phyloP scores from a whole-genome alignment of 2,329 filamentous ascomycete species.

The Claviceps paspali region DNA sequence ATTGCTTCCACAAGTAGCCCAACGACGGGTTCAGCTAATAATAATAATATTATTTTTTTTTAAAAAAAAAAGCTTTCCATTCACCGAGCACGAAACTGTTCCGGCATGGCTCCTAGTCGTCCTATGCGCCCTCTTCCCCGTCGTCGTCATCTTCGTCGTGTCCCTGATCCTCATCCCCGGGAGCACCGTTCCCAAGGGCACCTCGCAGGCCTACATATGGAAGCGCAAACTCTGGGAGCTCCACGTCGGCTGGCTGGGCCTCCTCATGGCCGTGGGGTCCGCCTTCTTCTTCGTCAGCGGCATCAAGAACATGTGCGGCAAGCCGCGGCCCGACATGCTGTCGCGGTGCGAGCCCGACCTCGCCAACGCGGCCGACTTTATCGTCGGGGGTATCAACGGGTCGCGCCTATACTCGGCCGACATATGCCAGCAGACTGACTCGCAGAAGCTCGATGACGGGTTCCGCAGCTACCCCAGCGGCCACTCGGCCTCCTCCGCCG shows the following conservation, averaged over 20 bases:
- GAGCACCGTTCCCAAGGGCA: conserved; percentile 45
- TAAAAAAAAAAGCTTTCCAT: conserved; percentile 46
- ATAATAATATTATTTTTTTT: neutral
- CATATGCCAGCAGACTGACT: conserved; percentile 59
- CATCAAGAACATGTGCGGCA: conserved; percentile 63
- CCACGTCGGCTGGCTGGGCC: conserved; percentile 71
- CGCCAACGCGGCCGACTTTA: conserved; percentile 39
- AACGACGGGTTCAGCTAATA: no score
- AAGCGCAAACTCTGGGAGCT: conserved; percentile 81
- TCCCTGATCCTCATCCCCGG: conserved; percentile 59
- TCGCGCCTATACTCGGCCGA: conserved; percentile 57
- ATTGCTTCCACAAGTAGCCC: no score
- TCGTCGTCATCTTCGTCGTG: conserved; percentile 51
- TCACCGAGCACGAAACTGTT: conserved; percentile 55
- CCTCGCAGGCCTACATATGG: conserved; percentile 53
- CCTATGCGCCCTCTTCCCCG: conserved; percentile 49
- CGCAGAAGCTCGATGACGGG: conserved; percentile 52
- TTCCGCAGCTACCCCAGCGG: conserved; percentile 59
- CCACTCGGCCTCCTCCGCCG: conserved; percentile 53
- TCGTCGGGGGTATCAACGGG: conserved; percentile 48
- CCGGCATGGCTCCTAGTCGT: conserved; percentile 48
- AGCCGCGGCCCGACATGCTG: conserved; percentile 69
- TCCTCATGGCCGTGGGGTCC: conserved; percentile 55
- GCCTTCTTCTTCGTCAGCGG: conserved; percentile 72
- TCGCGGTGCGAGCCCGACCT: conserved; percentile 65